Evolutionary conservation across 31 red algal genomes (phyloP).

Genomic region (Endocladia muricata): DNA sequence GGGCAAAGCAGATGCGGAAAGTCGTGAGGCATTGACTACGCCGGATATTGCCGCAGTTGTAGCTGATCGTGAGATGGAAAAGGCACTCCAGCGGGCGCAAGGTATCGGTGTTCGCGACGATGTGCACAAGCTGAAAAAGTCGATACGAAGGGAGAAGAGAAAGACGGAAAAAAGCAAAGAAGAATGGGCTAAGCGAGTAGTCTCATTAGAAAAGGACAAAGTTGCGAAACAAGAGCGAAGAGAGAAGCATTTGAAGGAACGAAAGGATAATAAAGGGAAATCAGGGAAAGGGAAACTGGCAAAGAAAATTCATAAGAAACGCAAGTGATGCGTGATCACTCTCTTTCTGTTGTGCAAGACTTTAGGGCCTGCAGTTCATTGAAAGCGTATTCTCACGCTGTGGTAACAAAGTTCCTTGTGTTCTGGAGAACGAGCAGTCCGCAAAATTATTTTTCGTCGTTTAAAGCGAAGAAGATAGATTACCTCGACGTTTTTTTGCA

Average conservation of each 20-base stretch:
- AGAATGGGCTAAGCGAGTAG: constrained; percentile 63
- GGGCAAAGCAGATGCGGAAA: neutral
- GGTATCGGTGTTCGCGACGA: constrained; percentile 63
- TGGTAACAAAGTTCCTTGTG: too few relatives aligned
- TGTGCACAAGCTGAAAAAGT: constrained; percentile 66
- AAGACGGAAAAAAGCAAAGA: constrained; percentile 72
- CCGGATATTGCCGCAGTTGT: constrained; percentile 6
- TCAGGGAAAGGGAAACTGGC: constrained; percentile 9
- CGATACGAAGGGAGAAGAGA: constrained; percentile 67
- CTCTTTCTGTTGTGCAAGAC: too few relatives aligned
- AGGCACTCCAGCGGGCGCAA: constrained; percentile 37
- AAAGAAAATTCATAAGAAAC: constrained; percentile 1
- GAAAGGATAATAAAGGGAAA: constrained; percentile 42
- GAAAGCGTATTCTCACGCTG: too few relatives aligned
- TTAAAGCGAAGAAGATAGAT: too few relatives aligned
- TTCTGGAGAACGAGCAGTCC: too few relatives aligned
- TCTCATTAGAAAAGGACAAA: constrained; percentile 54
- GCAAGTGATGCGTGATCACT: neutral
- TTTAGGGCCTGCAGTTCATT: too few relatives aligned
- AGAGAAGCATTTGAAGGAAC: constrained; percentile 64
- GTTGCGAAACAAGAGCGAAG: constrained; percentile 33
- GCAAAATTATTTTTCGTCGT: too few relatives aligned
- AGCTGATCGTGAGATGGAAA: constrained; percentile 60
- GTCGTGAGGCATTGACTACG: neutral
- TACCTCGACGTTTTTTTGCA: too few relatives aligned